Evolutionary conservation across 2,329 filamentous ascomycete genomes (phyloP).

Genomic region (Pestalotiopsis sp.): DNA sequence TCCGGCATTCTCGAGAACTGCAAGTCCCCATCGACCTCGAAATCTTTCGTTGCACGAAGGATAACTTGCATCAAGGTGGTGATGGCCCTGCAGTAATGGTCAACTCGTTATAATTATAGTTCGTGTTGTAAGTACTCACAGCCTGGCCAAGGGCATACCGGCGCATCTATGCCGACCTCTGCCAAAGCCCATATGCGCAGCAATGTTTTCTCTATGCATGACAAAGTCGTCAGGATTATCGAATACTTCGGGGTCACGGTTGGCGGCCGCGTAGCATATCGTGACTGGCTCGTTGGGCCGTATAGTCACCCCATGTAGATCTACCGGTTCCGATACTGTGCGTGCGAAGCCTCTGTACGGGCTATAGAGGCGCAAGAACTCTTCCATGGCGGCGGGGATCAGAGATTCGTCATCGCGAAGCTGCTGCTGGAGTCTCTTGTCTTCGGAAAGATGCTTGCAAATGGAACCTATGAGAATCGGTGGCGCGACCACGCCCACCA

Average conservation of each 20-base stretch:
- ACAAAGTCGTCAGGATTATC: slow-evolving; percentile 22
- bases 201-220: slow-evolving; percentile 20
- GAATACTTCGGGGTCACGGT: slow-evolving; percentile 23
- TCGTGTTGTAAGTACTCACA: slow-evolving; percentile 15
- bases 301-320: slow-evolving; percentile 18
- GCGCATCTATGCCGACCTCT: slow-evolving; percentile 24
- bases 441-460: slow-evolving; percentile 21
- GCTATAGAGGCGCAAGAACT: slow-evolving; percentile 24
- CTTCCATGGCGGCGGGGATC: slow-evolving; percentile 23
- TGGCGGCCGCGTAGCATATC: slow-evolving; percentile 22
- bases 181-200: slow-evolving; percentile 23
- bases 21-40: slow-evolving; percentile 19
- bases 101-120: too few species aligned
- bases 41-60: slow-evolving; percentile 19
- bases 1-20: slow-evolving; percentile 26
- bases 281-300: slow-evolving; percentile 21
- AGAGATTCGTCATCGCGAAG: slow-evolving; percentile 20
- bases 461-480: slow-evolving; percentile 22
- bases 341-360: slow-evolving; percentile 20
- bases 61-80: slow-evolving; percentile 18
- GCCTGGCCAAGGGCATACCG: slow-evolving; percentile 22
- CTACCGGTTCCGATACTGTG: neutral
- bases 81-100: slow-evolving; percentile 8
- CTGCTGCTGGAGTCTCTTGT: slow-evolving; percentile 19
- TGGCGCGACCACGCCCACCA: slow-evolving; percentile 21